These are phyloP conservation scores for Mycena indigotica DNA, from an alignment of 768 basidiomycete genomes.

Conservation along the genomic window DNA sequence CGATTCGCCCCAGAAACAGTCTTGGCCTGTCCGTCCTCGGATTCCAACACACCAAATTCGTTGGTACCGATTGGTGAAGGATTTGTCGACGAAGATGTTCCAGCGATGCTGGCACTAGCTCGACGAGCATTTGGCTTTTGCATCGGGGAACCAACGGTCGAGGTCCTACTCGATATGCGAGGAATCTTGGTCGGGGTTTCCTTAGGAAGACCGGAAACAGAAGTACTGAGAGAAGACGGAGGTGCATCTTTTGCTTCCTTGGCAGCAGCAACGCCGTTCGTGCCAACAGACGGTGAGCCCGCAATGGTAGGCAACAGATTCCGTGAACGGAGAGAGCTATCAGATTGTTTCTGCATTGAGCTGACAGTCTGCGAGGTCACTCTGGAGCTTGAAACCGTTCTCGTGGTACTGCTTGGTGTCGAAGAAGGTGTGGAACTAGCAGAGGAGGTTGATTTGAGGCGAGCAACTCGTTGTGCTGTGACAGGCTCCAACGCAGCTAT, in stretches of 20 bases:
- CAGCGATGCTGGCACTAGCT: conserved; percentile 61
- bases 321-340: conserved; percentile 74
- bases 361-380: conserved; percentile 82
- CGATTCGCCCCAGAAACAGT: conserved; percentile 40
- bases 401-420: conserved; percentile 35
- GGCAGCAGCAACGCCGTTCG: conserved; percentile 48
- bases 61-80: conserved; percentile 66
- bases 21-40: conserved; percentile 53
- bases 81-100: conserved; percentile 58
- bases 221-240: conserved; percentile 56
- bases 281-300: conserved; percentile 88
- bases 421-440: conserved; percentile 47
- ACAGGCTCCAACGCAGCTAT: conserved; percentile 79
- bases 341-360: conserved; percentile 86
- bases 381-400: conserved; percentile 59
- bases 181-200: conserved; percentile 94
- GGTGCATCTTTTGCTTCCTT: conserved; percentile 60
- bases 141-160: conserved; percentile 73
- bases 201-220: conserved; percentile 57
- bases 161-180: conserved; percentile 84
- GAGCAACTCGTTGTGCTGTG: conserved; percentile 85
- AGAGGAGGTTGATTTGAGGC: conserved; percentile 61
- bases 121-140: conserved; percentile 63
- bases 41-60: conserved; percentile 84
- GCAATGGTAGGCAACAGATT: conserved; percentile 88